Conservation (phyloP, 495 filamentous ascomycete genomes). For the Aspergillus baeticus region DNA sequence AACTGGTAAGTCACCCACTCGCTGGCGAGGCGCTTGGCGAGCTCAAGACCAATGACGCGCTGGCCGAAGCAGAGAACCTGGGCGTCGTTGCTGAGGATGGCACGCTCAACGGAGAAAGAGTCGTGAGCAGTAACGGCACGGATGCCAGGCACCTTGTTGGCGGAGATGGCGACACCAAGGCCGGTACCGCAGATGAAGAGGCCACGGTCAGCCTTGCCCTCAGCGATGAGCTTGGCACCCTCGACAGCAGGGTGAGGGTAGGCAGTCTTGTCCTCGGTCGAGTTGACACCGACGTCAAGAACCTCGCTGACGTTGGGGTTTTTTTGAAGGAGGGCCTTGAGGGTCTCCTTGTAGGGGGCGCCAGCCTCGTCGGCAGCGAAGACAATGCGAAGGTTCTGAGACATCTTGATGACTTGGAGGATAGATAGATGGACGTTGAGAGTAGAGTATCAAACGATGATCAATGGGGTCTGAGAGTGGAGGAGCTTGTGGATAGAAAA, state of each 20-base stretch:
- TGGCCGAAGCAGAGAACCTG: conserved; percentile 89
- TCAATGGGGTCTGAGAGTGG: background rate
- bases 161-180: conserved; percentile 79
- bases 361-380: conserved; percentile 74
- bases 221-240: conserved; percentile 64
- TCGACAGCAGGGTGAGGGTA: conserved; percentile 79
- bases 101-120: conserved; percentile 77
- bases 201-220: conserved; percentile 71
- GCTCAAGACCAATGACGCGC: conserved; percentile 76
- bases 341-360: conserved; percentile 72
- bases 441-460: conserved; percentile 1
- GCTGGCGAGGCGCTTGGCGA: conserved; percentile 71
- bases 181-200: conserved; percentile 87
- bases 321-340: conserved; percentile 68
- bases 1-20: conserved; percentile 85
- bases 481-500: background rate
- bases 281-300: conserved; percentile 66
- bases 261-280: conserved; percentile 70
- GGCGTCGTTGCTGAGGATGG: conserved; percentile 79
- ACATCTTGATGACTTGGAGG: conserved; percentile 27
- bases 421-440: background rate
- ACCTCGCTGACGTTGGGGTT: conserved; percentile 67
- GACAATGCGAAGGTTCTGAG: conserved; percentile 53
- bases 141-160: conserved; percentile 85
- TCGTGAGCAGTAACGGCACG: conserved; percentile 87